Conservation (phyloP, 495 filamentous ascomycete species). For the Annulohypoxylon bovei region DNA sequence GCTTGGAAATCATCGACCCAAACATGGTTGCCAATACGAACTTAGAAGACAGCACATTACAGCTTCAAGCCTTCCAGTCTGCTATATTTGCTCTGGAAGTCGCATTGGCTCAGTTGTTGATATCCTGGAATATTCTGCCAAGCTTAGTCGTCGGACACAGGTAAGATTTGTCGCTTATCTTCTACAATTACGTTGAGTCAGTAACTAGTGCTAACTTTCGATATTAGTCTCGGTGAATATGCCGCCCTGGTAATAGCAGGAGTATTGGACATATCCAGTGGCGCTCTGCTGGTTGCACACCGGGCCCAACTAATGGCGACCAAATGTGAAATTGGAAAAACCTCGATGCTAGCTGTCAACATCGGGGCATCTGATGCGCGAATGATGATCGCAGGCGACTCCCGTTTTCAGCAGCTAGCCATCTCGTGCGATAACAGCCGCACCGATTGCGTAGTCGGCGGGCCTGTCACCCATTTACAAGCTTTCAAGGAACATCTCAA, state of each 20-base stretch:
- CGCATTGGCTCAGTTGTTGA: background rate
- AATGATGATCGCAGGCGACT: background rate
- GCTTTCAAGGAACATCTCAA: slow-evolving; percentile 1
- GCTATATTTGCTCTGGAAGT: slow-evolving; percentile 6
- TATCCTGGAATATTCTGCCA: slow-evolving; percentile 5
- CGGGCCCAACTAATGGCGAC: background rate
- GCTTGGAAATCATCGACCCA: slow-evolving; percentile 4
- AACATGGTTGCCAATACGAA: background rate
- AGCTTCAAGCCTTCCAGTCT: slow-evolving; percentile 3
- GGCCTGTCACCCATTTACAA: background rate
- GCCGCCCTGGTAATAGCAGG: background rate
- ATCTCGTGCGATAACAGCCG: slow-evolving; percentile 8
- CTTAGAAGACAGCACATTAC: background rate
- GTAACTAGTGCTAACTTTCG: background rate
- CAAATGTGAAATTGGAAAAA: background rate
- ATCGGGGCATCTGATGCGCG: slow-evolving; percentile 4
- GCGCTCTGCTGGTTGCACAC: background rate
- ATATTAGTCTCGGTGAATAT: slow-evolving; percentile 4
- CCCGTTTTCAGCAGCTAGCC: background rate
- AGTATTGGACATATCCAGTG: slow-evolving; percentile 1
- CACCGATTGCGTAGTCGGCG: background rate
- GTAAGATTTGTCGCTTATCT: background rate
- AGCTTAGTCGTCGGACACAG: slow-evolving; percentile 1
- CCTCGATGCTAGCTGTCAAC: slow-evolving; percentile 1
- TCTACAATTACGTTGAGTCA: background rate